Base-by-base conservation (phyloP, 768 basidiomycete species). In the Lactarius pseudohatsudake region DNA sequence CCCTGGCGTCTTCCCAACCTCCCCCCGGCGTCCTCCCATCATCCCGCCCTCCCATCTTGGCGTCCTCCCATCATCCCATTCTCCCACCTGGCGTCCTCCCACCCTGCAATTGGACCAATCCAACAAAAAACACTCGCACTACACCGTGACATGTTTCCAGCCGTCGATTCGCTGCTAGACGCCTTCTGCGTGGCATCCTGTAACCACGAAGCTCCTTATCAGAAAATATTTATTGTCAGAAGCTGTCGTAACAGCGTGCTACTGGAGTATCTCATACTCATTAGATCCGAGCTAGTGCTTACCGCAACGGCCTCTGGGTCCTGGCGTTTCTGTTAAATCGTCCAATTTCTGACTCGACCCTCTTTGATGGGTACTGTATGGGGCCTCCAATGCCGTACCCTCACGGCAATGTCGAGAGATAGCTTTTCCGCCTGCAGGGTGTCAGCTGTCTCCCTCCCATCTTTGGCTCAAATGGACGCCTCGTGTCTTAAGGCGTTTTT, bases 401-500 rank as follows among this genome's bases (percentile, higher is more conserved):
- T 59, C 66, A 67, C 58, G 66, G 66, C 64, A 59, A 59, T 60
- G 58, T 64, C 66, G 58, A 57, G 26, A 64, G 41, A 67, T 59
- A 54, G 58, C 64, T 57, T 38, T 57, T 62, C 57, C 65, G 68
- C 69, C 69, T 63, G 59, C 60, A 62, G 67, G 63, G 57, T 68
- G 61, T 62, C 64, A 60, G 64, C 67, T 61, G 69, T 68, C 67
- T 56, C 69, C 41, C 65, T 67, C 61, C 68, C 68, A 61, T 70
- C 64, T 61, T 61, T 55, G 70, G 68, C 68, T 61, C 64, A 70
- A 64, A 71, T 66, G 70, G 64, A 71, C 54, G 64, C 68, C 68
- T 69, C 70, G 64, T 71, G 70, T 57, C 59, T 26, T 26, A 61
- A 61, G 57, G 62, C 61, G 56, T 61, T 47, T 65, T 69, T 66